phyloP scores from a whole-genome alignment of 768 basidiomycete genomes.

The Coprinopsis sp. region DNA sequence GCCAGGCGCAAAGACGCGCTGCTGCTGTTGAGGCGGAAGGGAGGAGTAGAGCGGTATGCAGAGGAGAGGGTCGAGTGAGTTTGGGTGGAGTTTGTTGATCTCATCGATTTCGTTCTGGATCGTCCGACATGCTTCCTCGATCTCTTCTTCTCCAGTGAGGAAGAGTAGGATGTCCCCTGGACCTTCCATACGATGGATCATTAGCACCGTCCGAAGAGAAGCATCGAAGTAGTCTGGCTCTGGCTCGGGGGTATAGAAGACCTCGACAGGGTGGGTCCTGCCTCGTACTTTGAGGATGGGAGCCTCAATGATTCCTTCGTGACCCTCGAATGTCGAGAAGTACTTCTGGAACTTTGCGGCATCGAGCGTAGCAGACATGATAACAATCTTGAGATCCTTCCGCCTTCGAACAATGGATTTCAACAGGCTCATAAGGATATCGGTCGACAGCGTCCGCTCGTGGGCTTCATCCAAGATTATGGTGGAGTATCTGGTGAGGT shows the following conservation, averaged over 20 bases:
- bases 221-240: slow-evolving; percentile 97
- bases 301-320: slow-evolving; percentile 38
- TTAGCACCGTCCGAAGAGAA: slow-evolving; percentile 90
- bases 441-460: slow-evolving; percentile 95
- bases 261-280: slow-evolving; percentile 92
- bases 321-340: slow-evolving; percentile 48
- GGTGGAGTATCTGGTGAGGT: slow-evolving; percentile 88
- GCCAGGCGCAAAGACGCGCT: slow-evolving; percentile 87
- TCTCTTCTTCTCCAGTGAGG: slow-evolving; percentile 98
- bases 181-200: slow-evolving; percentile 95
- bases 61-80: slow-evolving; percentile 76
- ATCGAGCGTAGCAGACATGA: slow-evolving; percentile 98
- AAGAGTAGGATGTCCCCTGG: slow-evolving; percentile 91
- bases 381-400: slow-evolving; percentile 88
- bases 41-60: slow-evolving; percentile 96
- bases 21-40: slow-evolving; percentile 90
- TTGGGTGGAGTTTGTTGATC: slow-evolving; percentile 61
- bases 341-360: slow-evolving; percentile 96
- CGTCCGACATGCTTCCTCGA: slow-evolving; percentile 92
- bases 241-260: slow-evolving; percentile 89
- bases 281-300: slow-evolving; percentile 90
- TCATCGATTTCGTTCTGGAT: slow-evolving; percentile 90
- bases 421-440: slow-evolving; percentile 96
- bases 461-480: slow-evolving; percentile 99
- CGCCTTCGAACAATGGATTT: slow-evolving; percentile 80